Evolutionary conservation across 75 land plant species (phyloP).

Genomic region (Adiantum capillusveneris): DNA sequence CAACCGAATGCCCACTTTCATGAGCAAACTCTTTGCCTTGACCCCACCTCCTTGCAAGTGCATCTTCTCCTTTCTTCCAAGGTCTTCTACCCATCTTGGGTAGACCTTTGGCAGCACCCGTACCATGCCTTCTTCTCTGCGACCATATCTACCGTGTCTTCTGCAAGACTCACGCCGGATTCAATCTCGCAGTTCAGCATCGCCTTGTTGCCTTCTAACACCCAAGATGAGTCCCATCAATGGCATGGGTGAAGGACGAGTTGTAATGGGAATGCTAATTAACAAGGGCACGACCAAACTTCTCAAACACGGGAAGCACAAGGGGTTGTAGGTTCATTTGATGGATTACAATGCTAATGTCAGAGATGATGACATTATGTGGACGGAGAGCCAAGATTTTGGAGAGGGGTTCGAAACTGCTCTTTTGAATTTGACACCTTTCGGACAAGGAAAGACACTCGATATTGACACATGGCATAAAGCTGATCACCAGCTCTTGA

Average conservation of each 20-base stretch:
- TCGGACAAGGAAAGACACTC: constrained; percentile 14
- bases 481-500: constrained; percentile 25
- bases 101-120: too few relatives aligned
- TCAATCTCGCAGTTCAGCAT: constrained; percentile 20
- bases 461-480: constrained; percentile 22
- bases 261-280: constrained; percentile 23
- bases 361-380: constrained; percentile 15
- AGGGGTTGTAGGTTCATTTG: constrained; percentile 24
- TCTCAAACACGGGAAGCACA: constrained; percentile 25
- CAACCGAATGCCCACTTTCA: too few relatives aligned
- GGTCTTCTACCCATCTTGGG: too few relatives aligned
- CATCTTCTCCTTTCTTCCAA: too few relatives aligned
- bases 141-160: constrained; percentile 19
- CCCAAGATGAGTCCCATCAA: constrained; percentile 26
- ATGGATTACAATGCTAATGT: constrained; percentile 3
- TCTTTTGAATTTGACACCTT: constrained; percentile 16
- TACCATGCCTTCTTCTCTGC: constrained; percentile 5
- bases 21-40: too few relatives aligned
- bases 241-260: constrained; percentile 41
- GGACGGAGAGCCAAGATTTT: constrained; percentile 34
- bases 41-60: too few relatives aligned
- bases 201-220: constrained; percentile 21
- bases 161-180: constrained; percentile 35
- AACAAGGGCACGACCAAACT: constrained; percentile 38
- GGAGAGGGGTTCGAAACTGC: constrained; percentile 21